Conservation (phyloP, 2,329 filamentous ascomycete species). For the Moelleriella libera region DNA sequence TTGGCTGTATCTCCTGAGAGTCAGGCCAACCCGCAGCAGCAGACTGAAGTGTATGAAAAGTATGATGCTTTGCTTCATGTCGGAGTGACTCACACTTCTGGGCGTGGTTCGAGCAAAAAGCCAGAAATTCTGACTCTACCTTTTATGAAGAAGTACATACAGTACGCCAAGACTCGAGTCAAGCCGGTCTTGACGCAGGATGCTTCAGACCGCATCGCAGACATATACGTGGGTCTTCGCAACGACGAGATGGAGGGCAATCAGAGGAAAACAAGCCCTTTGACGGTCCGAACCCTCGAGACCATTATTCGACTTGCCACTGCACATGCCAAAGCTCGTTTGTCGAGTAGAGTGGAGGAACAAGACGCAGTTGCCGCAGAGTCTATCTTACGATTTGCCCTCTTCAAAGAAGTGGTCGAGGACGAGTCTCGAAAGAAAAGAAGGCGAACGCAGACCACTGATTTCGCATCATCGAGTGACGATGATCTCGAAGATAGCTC, state of each 20-base stretch:
- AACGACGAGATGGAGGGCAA: constrained; percentile 96
- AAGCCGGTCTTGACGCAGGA: constrained; percentile 85
- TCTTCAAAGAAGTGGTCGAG: constrained; percentile 90
- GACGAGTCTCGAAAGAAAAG: constrained; percentile 72
- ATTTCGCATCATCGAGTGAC: constrained; percentile 43
- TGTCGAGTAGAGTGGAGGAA: constrained; percentile 81
- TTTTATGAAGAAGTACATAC: constrained; percentile 99
- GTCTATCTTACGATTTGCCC: constrained; percentile 77
- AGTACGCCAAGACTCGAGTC: constrained; percentile 86
- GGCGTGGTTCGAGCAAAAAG: constrained; percentile 60
- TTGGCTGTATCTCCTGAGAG: constrained; percentile 78
- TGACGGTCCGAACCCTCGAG: constrained; percentile 94
- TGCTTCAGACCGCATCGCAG: constrained; percentile 80
- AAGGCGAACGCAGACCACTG: constrained; percentile 50
- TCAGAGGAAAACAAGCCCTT: constrained; percentile 81
- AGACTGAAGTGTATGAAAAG: constrained; percentile 89
- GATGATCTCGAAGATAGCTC: constrained; percentile 39
- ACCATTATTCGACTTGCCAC: constrained; percentile 96
- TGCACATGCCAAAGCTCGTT: constrained; percentile 82
- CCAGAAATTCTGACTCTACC: constrained; percentile 87
- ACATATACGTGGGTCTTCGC: constrained; percentile 79
- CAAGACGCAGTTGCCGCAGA: constrained; percentile 81
- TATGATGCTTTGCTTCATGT: constrained; percentile 93
- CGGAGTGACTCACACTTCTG: constrained; percentile 65
- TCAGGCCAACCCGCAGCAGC: constrained; percentile 55